Evolutionary conservation across 441 rosid genomes (phyloP).

Genomic region (Erodium moschatum): DNA sequence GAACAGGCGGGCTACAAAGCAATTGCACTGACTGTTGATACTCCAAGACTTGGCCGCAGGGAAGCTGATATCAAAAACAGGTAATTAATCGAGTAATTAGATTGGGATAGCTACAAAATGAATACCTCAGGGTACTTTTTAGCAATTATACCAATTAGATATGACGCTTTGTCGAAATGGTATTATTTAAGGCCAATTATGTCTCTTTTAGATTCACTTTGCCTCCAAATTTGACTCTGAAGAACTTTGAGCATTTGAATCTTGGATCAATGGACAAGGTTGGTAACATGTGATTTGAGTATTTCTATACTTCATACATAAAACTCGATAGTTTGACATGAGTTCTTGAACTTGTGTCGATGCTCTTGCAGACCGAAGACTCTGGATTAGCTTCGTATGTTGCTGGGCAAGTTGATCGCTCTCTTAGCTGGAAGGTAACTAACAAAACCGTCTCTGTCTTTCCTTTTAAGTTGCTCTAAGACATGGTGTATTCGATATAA

Average conservation of each 20-base stretch:
- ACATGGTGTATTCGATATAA: background rate
- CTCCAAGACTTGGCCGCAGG: conserved; percentile 96
- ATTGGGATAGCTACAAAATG: no score
- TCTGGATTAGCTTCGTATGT: conserved; percentile 89
- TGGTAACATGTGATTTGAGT: background rate
- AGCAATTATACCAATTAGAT: no score
- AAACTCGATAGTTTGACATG: no score
- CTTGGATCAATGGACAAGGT: conserved; percentile 73
- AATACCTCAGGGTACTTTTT: no score
- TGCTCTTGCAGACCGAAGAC: conserved; percentile 49
- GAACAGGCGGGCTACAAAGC: conserved; percentile 94
- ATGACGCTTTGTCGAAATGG: background rate
- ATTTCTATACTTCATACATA: no score
- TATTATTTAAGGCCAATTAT: background rate
- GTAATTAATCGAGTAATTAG: conserved; percentile 20
- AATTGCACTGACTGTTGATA: conserved; percentile 87
- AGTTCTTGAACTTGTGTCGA: background rate
- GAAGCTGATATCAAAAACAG: conserved; percentile 96
- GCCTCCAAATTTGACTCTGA: conserved; percentile 65
- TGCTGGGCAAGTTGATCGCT: conserved; percentile 68
- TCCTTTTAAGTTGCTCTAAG: background rate
- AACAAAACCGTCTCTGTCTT: background rate
- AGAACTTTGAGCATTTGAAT: conserved; percentile 81
- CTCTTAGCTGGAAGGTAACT: conserved; percentile 37
- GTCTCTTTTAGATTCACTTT: conserved; percentile 47